phyloP scores from a whole-genome alignment of 2,329 filamentous ascomycete species.

The Botryotinia calthae region DNA sequence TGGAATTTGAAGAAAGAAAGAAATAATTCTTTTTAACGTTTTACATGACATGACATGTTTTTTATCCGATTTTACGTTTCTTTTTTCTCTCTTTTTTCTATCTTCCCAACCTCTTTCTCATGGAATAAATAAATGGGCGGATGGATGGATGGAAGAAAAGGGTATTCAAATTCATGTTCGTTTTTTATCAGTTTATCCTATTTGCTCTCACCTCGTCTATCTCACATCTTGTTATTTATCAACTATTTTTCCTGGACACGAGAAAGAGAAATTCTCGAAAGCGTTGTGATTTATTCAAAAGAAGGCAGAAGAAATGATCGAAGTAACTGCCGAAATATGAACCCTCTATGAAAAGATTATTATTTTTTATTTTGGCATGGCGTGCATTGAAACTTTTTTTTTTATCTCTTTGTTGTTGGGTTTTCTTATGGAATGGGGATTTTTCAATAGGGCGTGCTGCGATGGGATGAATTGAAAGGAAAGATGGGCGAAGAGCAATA shows the following conservation, averaged over 20 bases:
- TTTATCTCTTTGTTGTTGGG: background rate
- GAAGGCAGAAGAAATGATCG: slow-evolving; percentile 22
- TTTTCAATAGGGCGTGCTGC: background rate
- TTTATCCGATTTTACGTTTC: too few relatives aligned
- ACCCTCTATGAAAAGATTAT: slow-evolving; percentile 4
- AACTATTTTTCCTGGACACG: too few relatives aligned
- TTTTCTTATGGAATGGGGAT: background rate
- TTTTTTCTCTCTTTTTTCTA: too few relatives aligned
- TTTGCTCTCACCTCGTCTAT: background rate
- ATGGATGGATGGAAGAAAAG: too few relatives aligned
- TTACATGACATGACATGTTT: too few relatives aligned
- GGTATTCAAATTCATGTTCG: too few relatives aligned
- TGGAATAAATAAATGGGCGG: too few relatives aligned
- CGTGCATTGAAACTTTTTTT: background rate
- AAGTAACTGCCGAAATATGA: slow-evolving; percentile 15
- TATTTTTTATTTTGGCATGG: background rate
- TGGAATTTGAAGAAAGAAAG: slow-evolving; percentile 22
- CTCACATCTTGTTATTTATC: too few relatives aligned
- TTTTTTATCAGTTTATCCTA: background rate
- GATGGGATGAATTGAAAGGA: background rate
- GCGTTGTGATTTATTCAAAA: background rate
- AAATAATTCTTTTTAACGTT: too few relatives aligned
- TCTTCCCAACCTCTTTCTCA: too few relatives aligned
- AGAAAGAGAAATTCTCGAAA: background rate
- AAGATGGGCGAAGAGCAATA: background rate